Conservation (phyloP, 2,329 filamentous ascomycete genomes). For the Kalmusia sp. region DNA sequence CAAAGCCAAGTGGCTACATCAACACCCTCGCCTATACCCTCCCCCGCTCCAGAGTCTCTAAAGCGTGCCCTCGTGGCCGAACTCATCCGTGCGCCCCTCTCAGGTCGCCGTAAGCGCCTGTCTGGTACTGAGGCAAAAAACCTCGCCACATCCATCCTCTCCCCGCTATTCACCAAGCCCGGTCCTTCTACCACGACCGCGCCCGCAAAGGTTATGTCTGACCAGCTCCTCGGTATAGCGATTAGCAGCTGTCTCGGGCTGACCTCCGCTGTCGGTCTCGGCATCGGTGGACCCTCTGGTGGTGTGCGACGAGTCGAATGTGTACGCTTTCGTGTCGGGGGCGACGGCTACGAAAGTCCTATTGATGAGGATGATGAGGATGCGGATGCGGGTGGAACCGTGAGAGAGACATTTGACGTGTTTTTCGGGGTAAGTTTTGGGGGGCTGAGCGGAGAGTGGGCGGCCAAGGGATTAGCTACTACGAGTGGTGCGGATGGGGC, state of each 20-base stretch:
- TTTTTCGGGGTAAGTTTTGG: conserved; percentile 52
- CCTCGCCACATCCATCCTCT: conserved; percentile 54
- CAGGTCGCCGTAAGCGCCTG: conserved; percentile 50
- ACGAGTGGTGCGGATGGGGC: conserved; percentile 13
- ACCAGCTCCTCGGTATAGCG: conserved; percentile 47
- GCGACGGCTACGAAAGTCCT: conserved; percentile 49
- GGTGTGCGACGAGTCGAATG: conserved; percentile 50
- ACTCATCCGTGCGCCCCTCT: conserved; percentile 54
- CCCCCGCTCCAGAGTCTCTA: conserved; percentile 48
- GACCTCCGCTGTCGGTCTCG: conserved; percentile 44
- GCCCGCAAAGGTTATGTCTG: conserved; percentile 40
- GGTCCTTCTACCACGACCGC: conserved; percentile 18
- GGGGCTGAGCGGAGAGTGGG: conserved; percentile 51
- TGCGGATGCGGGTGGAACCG: conserved; percentile 21
- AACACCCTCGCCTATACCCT: conserved; percentile 14
- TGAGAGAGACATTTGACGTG: conserved; percentile 53
- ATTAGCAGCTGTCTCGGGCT: conserved; percentile 53
- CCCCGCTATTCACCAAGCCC: conserved; percentile 43
- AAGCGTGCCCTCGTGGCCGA: conserved; percentile 56
- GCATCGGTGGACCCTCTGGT: conserved; percentile 38
- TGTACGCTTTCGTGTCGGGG: conserved; percentile 49
- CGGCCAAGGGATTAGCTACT: conserved; percentile 47
- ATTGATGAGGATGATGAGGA: conserved; percentile 50
- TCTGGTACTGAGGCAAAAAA: conserved; percentile 55
- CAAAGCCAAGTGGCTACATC: conserved; percentile 17